phyloP scores from a whole-genome alignment of 1,139 yeast genomes.

The Taphrina communis region DNA sequence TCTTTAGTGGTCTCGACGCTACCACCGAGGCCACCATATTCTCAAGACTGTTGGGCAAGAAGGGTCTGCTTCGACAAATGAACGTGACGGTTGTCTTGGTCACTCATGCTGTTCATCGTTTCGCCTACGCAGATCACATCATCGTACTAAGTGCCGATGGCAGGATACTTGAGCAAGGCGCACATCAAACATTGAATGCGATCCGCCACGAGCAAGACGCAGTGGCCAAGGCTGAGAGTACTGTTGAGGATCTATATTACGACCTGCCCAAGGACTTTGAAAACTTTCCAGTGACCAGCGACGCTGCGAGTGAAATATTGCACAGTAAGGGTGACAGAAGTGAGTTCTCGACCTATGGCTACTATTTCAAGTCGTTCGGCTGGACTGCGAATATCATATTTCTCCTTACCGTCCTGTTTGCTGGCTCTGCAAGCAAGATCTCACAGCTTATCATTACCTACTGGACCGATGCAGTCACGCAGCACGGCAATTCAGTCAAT shows the following conservation, averaged over 20 bases:
- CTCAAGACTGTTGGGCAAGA: slow-evolving; percentile 65
- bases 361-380: slow-evolving; percentile 6
- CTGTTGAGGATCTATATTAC: background rate
- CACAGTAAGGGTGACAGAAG: background rate
- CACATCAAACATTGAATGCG: slow-evolving; percentile 49
- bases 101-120: slow-evolving; percentile 63
- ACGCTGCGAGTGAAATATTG: background rate
- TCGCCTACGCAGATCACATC: slow-evolving; percentile 58
- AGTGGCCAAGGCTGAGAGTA: background rate
- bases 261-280: background rate
- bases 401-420: background rate
- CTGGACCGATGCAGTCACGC: slow-evolving; percentile 9
- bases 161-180: slow-evolving; percentile 54
- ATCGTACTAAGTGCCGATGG: slow-evolving; percentile 57
- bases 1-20: slow-evolving; percentile 77
- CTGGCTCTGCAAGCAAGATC: background rate
- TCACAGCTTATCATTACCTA: background rate
- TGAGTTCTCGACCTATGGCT: background rate
- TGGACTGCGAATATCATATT: background rate
- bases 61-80: slow-evolving; percentile 71
- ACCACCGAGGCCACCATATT: slow-evolving; percentile 71
- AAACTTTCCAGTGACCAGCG: background rate
- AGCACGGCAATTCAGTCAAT: slow-evolving; percentile 10
- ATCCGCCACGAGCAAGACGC: background rate
- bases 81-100: slow-evolving; percentile 69